Base-by-base conservation (phyloP, 208 protist genomes). In the Acanthamoeba lenticulata region DNA sequence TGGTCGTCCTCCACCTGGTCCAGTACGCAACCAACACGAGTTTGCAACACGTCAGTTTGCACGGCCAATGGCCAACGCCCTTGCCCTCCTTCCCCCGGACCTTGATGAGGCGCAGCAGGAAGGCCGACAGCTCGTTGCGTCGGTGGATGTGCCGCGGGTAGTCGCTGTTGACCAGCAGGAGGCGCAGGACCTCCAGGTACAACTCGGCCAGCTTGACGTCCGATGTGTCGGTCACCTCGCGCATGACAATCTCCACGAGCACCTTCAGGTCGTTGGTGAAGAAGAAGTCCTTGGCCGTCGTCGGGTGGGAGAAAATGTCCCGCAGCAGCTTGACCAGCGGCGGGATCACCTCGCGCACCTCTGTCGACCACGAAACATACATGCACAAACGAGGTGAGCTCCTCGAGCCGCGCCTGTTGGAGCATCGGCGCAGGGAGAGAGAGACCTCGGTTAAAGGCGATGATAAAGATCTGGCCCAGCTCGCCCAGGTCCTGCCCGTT, bases 201-300 rank as follows among this genome's bases (percentile, higher is more conserved):
- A 86, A 36, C 21, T 24, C 44, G 17, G 77, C 77, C 77, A 86
- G 27, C 77, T n/a, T 86, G 24, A 9, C 24, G 21, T 86, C 77
- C 1, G 44, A 60, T 7, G 77, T 86, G 27, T 86, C 77, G 32
- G 77, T 86, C 19, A 86, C 36, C 45, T 86, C 77, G 36, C 77
- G 77, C 77, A 86, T 86, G 77, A 86, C 49, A 38, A 86, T 86
- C 42, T 86, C 77, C 44, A 86, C 45, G 40, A 86, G 77, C 36
- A 86, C 77, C 29, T 86, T 86, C n/a, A 86, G 77, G 77, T 86
- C 77, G 77, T 86, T 86, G 19, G 27, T 1, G 24, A 47, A 86
- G 77, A 86, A 86, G 42, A 86, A 86, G 19, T 86, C 77, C 42
- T 86, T 86, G 19, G 77, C 77, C 44, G 77, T 86, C 36, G 21